These are phyloP conservation scores for Piromyces finnis DNA, from an alignment of 192 early-diverging fungal species.

Conservation along the genomic window DNA sequence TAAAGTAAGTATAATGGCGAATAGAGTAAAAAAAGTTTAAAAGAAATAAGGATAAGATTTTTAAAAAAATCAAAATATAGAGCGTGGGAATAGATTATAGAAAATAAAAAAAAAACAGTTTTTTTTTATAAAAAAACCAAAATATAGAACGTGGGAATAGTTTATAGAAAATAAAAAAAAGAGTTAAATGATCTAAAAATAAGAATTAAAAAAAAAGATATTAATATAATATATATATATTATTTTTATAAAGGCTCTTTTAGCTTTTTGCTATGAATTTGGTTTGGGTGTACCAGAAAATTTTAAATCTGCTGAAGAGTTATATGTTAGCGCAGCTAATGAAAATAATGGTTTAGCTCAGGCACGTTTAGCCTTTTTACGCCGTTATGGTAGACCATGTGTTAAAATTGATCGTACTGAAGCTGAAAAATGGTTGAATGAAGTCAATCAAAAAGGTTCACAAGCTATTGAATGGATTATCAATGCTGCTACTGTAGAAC, in stretches of 20 bases:
- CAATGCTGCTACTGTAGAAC: background rate
- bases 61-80: too few relatives aligned
- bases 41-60: too few relatives aligned
- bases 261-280: conserved; percentile 29
- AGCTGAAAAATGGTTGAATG: conserved; percentile 54
- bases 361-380: conserved; percentile 54
- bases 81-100: too few relatives aligned
- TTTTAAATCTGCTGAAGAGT: background rate
- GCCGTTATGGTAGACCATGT: conserved; percentile 62
- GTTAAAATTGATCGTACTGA: conserved; percentile 63
- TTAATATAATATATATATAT: too few relatives aligned
- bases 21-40: too few relatives aligned
- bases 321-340: background rate
- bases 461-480: background rate
- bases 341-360: conserved; percentile 24
- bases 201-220: too few relatives aligned
- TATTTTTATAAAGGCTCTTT: conserved; percentile 31
- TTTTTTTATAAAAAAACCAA: too few relatives aligned
- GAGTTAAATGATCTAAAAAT: too few relatives aligned
- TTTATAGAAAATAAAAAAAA: too few relatives aligned
- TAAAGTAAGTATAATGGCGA: conserved; percentile 8
- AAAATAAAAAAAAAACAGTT: too few relatives aligned
- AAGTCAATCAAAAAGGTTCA: conserved; percentile 29
- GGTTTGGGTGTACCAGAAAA: background rate
- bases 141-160: too few relatives aligned